Evolutionary conservation across 2,329 filamentous ascomycete genomes (phyloP).

Genomic region (Neophaeococcomyces aloes): DNA sequence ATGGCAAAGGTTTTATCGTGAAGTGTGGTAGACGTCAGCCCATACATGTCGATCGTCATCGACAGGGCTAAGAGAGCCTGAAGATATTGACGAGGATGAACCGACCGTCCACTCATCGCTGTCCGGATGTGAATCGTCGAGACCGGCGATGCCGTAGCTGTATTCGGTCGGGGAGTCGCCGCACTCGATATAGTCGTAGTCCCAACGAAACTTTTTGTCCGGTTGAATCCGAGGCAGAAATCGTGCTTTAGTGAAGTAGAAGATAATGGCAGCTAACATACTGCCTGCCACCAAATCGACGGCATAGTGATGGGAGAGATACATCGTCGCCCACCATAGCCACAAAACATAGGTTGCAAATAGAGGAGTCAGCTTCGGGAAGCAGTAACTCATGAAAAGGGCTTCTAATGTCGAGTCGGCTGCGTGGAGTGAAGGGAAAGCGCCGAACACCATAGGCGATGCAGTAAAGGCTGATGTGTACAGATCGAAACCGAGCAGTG

Average conservation of each 20-base stretch:
- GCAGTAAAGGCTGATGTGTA: constrained; percentile 89
- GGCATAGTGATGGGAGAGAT: constrained; percentile 92
- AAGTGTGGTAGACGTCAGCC: constrained; percentile 15
- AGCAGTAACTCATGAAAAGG: constrained; percentile 85
- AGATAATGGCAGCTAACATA: constrained; percentile 64
- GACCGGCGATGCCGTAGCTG: constrained; percentile 46
- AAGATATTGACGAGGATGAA: constrained; percentile 66
- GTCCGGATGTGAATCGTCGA: constrained; percentile 50
- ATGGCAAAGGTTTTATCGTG: constrained; percentile 2
- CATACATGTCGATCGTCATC: constrained; percentile 45
- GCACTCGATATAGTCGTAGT: constrained; percentile 85
- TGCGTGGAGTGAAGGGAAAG: constrained; percentile 87
- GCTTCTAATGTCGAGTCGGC: constrained; percentile 81
- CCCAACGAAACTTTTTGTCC: constrained; percentile 83
- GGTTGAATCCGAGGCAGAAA: constrained; percentile 73
- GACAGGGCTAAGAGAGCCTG: constrained; percentile 51
- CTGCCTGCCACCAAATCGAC: constrained; percentile 84
- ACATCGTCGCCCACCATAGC: constrained; percentile 99
- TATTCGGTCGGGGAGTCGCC: constrained; percentile 52
- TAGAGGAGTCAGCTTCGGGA: constrained; percentile 68
- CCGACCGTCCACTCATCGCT: constrained; percentile 87
- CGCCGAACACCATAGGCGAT: constrained; percentile 85
- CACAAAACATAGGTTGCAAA: constrained; percentile 79
- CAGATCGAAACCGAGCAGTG: constrained; percentile 79
- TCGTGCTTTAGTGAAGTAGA: constrained; percentile 68